phyloP scores from a whole-genome alignment of 345 rosid genomes.

The Diplotaxis tenuifolia region DNA sequence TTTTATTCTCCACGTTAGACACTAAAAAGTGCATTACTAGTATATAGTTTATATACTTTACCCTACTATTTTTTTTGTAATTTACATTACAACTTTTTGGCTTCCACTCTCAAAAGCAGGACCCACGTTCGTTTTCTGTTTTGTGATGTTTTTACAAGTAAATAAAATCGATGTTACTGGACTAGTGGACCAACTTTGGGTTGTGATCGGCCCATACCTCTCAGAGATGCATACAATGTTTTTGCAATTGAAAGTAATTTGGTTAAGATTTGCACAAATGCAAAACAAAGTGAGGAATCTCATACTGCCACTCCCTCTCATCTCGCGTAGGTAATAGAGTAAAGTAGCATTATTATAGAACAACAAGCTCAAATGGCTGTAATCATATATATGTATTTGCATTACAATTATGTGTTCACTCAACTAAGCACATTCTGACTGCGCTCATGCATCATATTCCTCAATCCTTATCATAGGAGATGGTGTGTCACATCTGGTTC shows the following conservation, averaged over 20 bases:
- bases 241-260: neutral
- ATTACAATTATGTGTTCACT: neutral
- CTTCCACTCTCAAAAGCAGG: neutral
- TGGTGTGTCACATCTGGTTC: neutral
- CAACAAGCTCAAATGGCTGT: neutral
- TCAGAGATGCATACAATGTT: neutral
- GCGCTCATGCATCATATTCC: neutral
- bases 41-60: neutral
- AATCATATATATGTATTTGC: neutral
- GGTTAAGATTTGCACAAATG: neutral
- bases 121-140: neutral
- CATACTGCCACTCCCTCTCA: neutral
- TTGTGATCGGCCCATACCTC: neutral
- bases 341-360: neutral
- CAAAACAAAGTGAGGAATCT: neutral
- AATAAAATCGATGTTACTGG: neutral
- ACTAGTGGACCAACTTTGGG: neutral
- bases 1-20: constrained; percentile 28
- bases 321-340: neutral
- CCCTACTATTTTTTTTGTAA: neutral
- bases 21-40: neutral
- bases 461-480: neutral
- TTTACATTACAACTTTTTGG: neutral
- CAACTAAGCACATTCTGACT: neutral
- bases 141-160: neutral